Evolutionary conservation across 441 rosid species (phyloP).

Genomic region (Pelargonium cotyledonis): DNA sequence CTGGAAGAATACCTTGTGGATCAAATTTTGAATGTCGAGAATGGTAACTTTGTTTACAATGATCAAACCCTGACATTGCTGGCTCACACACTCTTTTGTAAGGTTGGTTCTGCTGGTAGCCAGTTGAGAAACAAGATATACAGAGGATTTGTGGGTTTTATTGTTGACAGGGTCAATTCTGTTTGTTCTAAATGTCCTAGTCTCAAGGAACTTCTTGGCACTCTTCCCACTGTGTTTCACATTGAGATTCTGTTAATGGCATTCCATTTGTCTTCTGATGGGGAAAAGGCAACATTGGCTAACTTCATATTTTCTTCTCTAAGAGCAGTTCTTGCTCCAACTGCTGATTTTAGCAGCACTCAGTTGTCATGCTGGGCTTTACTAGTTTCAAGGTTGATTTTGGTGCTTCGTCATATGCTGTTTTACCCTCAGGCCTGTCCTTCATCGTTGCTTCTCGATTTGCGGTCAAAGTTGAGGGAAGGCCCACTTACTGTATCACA

Average conservation of each 20-base stretch:
- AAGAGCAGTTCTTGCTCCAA: conserved; percentile 39
- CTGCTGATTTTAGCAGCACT: conserved; percentile 32
- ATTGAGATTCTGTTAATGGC: conserved; percentile 94
- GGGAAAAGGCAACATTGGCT: conserved; percentile 66
- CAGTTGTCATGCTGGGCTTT: conserved; percentile 91
- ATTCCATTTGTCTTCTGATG: conserved; percentile 82
- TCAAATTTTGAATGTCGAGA: conserved; percentile 68
- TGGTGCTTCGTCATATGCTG: conserved; percentile 84
- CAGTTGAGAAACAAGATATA: conserved; percentile 64
- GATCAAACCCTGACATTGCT: conserved; percentile 75
- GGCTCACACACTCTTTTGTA: conserved; percentile 66
- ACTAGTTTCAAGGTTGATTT: conserved; percentile 81
- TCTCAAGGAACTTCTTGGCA: conserved; percentile 57
- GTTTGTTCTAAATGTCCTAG: conserved; percentile 47
- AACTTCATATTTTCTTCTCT: conserved; percentile 54
- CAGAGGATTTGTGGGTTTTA: conserved; percentile 52
- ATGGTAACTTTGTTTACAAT: conserved; percentile 56
- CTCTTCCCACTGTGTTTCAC: conserved; percentile 89
- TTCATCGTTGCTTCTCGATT: conserved; percentile 61
- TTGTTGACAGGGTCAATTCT: conserved; percentile 50
- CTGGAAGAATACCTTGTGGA: conserved; percentile 80
- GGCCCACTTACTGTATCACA: conserved; percentile 42
- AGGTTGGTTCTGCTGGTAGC: conserved; percentile 61
- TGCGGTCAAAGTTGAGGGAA: conserved; percentile 81
- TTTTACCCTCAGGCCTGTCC: conserved; percentile 71